Evolutionary conservation across 192 early-diverging fungal genomes (phyloP).

Genomic region (Coemansia brasiliensis): DNA sequence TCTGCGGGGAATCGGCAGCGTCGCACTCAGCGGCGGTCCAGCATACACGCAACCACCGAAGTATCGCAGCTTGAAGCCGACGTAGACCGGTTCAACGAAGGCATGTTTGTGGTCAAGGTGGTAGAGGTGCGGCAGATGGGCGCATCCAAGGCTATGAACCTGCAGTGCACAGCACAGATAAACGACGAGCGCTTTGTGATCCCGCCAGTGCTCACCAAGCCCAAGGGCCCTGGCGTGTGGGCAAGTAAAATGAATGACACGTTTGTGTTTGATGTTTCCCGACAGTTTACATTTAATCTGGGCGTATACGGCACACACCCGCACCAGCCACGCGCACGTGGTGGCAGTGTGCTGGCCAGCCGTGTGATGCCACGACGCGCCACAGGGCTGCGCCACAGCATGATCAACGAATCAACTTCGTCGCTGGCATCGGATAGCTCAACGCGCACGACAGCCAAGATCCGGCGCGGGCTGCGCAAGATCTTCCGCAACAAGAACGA

Average conservation of each 20-base stretch:
- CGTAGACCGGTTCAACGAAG: slow-evolving; percentile 29
- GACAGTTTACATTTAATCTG: slow-evolving; percentile 52
- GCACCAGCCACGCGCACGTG: slow-evolving; percentile 10
- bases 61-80: slow-evolving; percentile 15
- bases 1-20: slow-evolving; percentile 43
- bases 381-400: slow-evolving; percentile 9
- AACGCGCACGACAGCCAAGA: slow-evolving; percentile 36
- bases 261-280: slow-evolving; percentile 52
- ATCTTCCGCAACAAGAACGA: slow-evolving; percentile 48
- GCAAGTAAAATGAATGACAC: slow-evolving; percentile 50
- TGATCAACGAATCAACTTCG: slow-evolving; percentile 31
- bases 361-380: slow-evolving; percentile 33
- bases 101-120: slow-evolving; percentile 49
- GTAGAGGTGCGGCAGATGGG: slow-evolving; percentile 46
- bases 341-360: slow-evolving; percentile 10
- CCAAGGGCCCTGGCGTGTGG: slow-evolving; percentile 42
- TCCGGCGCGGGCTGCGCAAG: slow-evolving; percentile 38
- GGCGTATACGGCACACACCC: slow-evolving; percentile 42
- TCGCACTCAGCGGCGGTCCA: slow-evolving; percentile 35
- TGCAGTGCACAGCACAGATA: slow-evolving; percentile 51
- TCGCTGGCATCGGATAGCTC: slow-evolving; percentile 35
- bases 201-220: slow-evolving; percentile 36
- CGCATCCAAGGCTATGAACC: slow-evolving; percentile 39
- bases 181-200: slow-evolving; percentile 51
- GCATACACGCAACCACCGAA: slow-evolving; percentile 26